Evolutionary conservation across 208 protist species (phyloP).

Genomic region (Acanthamoeba divionensis): DNA sequence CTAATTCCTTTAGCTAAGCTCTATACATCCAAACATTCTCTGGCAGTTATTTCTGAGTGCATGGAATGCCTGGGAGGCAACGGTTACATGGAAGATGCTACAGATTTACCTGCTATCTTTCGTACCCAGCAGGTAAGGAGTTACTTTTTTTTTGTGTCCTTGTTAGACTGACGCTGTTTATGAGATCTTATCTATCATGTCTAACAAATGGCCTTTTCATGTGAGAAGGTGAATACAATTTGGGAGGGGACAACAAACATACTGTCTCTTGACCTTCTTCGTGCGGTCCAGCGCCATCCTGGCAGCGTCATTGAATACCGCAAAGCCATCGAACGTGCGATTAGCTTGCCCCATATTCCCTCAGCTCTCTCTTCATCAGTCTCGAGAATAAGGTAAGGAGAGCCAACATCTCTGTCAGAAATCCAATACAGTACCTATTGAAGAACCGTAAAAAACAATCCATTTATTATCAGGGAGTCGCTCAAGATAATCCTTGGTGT

Average conservation of each 20-base stretch:
- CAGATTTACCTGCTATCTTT: constrained; percentile 57
- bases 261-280: constrained; percentile 65
- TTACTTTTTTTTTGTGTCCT: background rate
- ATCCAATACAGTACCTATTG: too few relatives aligned
- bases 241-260: constrained; percentile 75
- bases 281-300: background rate
- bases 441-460: too few relatives aligned
- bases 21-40: constrained; percentile 55
- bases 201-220: background rate
- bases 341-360: too few relatives aligned
- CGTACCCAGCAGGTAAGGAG: constrained; percentile 52
- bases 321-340: background rate
- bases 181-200: background rate
- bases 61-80: constrained; percentile 64
- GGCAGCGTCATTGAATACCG: background rate
- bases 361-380: too few relatives aligned
- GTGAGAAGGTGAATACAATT: constrained; percentile 50
- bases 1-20: constrained; percentile 68
- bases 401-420: too few relatives aligned
- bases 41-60: constrained; percentile 41
- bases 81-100: constrained; percentile 73
- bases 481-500: background rate
- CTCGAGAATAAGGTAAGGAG: too few relatives aligned
- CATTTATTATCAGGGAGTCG: too few relatives aligned
- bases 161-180: background rate